These are phyloP conservation scores for Harringtonia aguacate DNA, from an alignment of 2,329 filamentous ascomycete species.

Conservation along the genomic window DNA sequence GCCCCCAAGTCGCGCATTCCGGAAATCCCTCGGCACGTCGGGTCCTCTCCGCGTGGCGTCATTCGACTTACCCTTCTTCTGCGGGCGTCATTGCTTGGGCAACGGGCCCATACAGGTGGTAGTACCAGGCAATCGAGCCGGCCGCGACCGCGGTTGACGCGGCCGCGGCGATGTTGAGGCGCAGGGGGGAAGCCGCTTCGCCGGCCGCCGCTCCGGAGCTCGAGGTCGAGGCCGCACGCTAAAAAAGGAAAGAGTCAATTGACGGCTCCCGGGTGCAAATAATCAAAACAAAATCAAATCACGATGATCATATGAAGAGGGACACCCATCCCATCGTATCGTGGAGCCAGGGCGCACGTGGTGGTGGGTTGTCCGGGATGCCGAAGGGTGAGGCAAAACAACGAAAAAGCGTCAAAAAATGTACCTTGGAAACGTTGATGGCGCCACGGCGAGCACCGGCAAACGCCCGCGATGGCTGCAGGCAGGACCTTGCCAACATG, in stretches of 20 bases:
- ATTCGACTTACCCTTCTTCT: constrained; percentile 85
- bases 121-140: constrained; percentile 93
- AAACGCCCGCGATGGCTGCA: constrained; percentile 81
- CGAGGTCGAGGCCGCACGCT: constrained; percentile 63
- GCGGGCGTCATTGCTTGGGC: constrained; percentile 83
- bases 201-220: constrained; percentile 59
- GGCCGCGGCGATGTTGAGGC: constrained; percentile 76
- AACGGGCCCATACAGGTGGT: constrained; percentile 84
- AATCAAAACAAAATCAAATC: neutral
- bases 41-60: constrained; percentile 12
- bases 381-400: constrained; percentile 5
- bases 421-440: constrained; percentile 61
- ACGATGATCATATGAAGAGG: neutral
- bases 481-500: constrained; percentile 89
- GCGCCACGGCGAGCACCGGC: constrained; percentile 66
- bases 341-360: neutral
- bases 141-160: constrained; percentile 79
- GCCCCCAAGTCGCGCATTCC: too few relatives aligned
- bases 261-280: neutral
- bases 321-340: neutral
- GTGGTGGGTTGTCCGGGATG: neutral
- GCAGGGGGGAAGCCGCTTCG: constrained; percentile 53
- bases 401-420: constrained; percentile 1
- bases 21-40: constrained; percentile 1
- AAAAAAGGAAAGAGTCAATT: constrained; percentile 9